Percentiles rank a stretch among this genome's conserved stretches.
These are phyloP conservation scores for Fraxinus angustifolia DNA, from an alignment of 305 asterid genomes.

Conservation along the genomic window DNA sequence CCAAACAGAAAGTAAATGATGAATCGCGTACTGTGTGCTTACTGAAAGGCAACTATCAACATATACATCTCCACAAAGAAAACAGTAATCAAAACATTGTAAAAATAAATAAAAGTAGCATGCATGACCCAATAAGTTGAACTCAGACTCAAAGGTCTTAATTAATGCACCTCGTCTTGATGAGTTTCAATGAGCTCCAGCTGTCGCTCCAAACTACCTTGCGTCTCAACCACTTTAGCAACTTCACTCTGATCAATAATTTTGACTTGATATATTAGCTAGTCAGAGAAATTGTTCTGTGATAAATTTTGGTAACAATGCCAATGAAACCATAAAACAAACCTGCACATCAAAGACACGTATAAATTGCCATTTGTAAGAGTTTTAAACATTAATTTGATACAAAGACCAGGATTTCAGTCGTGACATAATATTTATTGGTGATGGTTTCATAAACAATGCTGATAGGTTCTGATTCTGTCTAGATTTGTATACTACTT, in stretches of 20 bases:
- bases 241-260: constrained; percentile 69
- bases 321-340: constrained; percentile 6
- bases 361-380: background rate
- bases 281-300: constrained; percentile 2
- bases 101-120: background rate
- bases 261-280: constrained; percentile 16
- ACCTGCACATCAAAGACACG: background rate
- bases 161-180: constrained; percentile 76
- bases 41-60: background rate
- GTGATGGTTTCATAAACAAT: background rate
- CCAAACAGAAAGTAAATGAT: background rate
- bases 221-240: constrained; percentile 88
- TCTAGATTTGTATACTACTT: background rate
- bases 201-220: constrained; percentile 76
- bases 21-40: background rate
- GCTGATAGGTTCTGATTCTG: constrained; percentile 8
- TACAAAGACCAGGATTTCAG: background rate
- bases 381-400: constrained; percentile 8
- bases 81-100: background rate
- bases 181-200: constrained; percentile 94
- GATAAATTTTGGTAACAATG: background rate
- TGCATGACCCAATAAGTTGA: background rate
- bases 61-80: background rate
- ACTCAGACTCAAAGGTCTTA: background rate
- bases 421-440: background rate